A percentile compares a stretch with the other conserved stretches of the same genome.
These are phyloP conservation scores for Suillus alpinus DNA, from an alignment of 768 basidiomycete genomes.

Conservation along the genomic window DNA sequence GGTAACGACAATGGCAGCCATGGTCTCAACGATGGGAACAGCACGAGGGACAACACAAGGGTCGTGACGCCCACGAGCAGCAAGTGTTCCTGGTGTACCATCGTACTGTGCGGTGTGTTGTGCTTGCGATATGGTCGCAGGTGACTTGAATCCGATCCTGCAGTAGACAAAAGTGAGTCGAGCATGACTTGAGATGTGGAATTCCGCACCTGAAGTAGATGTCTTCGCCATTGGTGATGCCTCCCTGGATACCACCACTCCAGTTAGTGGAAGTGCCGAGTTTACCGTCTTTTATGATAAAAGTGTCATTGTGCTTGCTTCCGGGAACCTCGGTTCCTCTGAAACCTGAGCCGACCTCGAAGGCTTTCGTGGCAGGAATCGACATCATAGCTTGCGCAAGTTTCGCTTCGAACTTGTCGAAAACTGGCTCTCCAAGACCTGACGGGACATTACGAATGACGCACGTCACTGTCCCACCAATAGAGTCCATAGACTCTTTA, in stretches of 20 bases:
- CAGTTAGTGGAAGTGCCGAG: constrained; percentile 89
- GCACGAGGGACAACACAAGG: constrained; percentile 97
- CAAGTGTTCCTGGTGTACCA: constrained; percentile 83
- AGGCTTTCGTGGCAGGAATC: constrained; percentile 97
- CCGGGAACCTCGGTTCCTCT: constrained; percentile 92
- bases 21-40: constrained; percentile 96
- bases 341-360: constrained; percentile 98
- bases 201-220: constrained; percentile 87
- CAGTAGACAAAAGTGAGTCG: constrained; percentile 10
- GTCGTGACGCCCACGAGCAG: constrained; percentile 92
- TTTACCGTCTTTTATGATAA: constrained; percentile 65
- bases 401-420: constrained; percentile 96
- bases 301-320: constrained; percentile 90
- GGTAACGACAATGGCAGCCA: constrained; percentile 94
- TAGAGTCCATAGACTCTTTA: constrained; percentile 88
- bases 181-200: neutral
- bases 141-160: constrained; percentile 96
- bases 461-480: constrained; percentile 97
- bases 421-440: constrained; percentile 95
- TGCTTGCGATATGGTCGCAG: constrained; percentile 92
- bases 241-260: constrained; percentile 97
- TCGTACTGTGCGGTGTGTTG: constrained; percentile 93
- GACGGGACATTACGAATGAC: constrained; percentile 88
- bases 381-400: constrained; percentile 98
- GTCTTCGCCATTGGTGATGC: constrained; percentile 95